phyloP scores from a whole-genome alignment of 257 asterid species.

The Thymus mandschuricus region DNA sequence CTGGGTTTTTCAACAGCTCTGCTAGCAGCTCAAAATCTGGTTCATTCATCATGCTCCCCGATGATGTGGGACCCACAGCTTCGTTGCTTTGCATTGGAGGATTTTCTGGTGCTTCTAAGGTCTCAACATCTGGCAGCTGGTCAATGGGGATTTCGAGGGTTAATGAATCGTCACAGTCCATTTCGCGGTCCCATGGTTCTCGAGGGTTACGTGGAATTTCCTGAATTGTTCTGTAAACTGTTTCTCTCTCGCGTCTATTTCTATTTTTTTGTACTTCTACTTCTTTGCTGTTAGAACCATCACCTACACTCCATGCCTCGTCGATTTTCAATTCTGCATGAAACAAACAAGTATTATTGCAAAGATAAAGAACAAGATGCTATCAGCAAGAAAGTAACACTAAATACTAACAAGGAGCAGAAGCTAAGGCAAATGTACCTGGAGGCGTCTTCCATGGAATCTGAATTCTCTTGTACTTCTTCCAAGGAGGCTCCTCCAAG shows the following conservation, averaged over 20 bases:
- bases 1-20: constrained; percentile 86
- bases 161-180: constrained; percentile 85
- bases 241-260: constrained; percentile 79
- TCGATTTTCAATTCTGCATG: constrained; percentile 63
- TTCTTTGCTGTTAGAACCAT: constrained; percentile 84
- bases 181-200: constrained; percentile 98
- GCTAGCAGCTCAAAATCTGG: constrained; percentile 91
- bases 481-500: constrained; percentile 67
- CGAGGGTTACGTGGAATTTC: constrained; percentile 84
- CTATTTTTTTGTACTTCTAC: constrained; percentile 84
- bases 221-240: constrained; percentile 55
- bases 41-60: constrained; percentile 54
- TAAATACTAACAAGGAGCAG: constrained; percentile 28
- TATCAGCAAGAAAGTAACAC: constrained; percentile 7
- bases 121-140: constrained; percentile 78
- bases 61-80: constrained; percentile 44
- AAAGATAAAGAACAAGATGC: constrained; percentile 17
- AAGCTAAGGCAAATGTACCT: constrained; percentile 56
- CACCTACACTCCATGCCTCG: constrained; percentile 62
- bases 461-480: constrained; percentile 65
- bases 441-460: constrained; percentile 81
- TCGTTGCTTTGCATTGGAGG: constrained; percentile 29
- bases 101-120: constrained; percentile 41
- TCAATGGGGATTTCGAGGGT: constrained; percentile 77
- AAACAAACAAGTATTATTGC: constrained; percentile 31